Evolutionary conservation across 208 protist species (phyloP).

Genomic region (Phytomonas sp.): DNA sequence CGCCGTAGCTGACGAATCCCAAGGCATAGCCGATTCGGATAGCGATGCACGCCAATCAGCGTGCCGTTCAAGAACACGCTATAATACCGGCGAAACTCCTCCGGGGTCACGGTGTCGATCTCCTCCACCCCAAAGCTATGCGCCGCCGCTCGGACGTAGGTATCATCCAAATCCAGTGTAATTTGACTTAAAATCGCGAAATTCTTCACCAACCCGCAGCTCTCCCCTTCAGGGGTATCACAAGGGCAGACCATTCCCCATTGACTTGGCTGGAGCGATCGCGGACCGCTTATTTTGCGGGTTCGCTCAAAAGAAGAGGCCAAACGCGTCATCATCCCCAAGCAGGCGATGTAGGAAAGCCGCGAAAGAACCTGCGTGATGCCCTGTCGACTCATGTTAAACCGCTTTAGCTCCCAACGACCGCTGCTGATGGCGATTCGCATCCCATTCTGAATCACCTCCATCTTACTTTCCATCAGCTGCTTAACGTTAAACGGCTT

Average conservation of each 20-base stretch:
- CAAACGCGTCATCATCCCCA: slow-evolving; percentile 99
- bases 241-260: slow-evolving; percentile 99
- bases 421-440: slow-evolving; percentile 96
- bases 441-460: slow-evolving; percentile 97
- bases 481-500: slow-evolving; percentile 89
- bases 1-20: slow-evolving; percentile 68
- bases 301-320: slow-evolving; percentile 99
- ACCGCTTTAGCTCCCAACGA: slow-evolving; percentile 95
- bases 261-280: slow-evolving; percentile 96
- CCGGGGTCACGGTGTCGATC: slow-evolving; percentile 61
- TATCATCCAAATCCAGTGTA: slow-evolving; percentile 94
- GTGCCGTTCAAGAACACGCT: slow-evolving; percentile 81
- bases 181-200: slow-evolving; percentile 98
- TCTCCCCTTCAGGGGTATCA: slow-evolving; percentile 98
- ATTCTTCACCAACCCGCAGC: slow-evolving; percentile 99
- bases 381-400: slow-evolving; percentile 95
- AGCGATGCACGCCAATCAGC: slow-evolving; percentile 82
- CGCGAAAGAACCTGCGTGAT: slow-evolving; percentile 96
- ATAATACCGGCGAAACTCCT: slow-evolving; percentile 61
- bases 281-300: slow-evolving; percentile 95
- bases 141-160: slow-evolving; percentile 54
- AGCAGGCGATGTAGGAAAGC: slow-evolving; percentile 97
- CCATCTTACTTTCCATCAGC: slow-evolving; percentile 89
- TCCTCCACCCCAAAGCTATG: slow-evolving; percentile 82
- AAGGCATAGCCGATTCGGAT: slow-evolving; percentile 65